These are phyloP conservation scores for Ganoderma multipileum DNA, from an alignment of 1,284 basidiomycete species.

Conservation along the genomic window DNA sequence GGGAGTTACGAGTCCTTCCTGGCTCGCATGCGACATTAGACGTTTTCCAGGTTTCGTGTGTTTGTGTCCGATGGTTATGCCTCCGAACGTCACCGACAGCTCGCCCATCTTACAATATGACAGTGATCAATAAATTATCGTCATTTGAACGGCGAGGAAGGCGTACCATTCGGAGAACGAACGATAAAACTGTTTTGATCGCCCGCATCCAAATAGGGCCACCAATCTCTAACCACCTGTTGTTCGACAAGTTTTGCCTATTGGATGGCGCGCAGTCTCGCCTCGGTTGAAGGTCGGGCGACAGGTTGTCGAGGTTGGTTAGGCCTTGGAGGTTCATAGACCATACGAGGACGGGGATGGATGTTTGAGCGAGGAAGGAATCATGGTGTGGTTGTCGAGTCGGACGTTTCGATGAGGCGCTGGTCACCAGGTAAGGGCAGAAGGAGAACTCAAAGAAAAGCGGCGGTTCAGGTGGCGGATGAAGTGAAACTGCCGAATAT, in stretches of 20 bases:
- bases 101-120: not conserved
- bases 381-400: slow-evolving; percentile 4
- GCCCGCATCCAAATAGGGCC: not conserved
- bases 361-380: slow-evolving; percentile 16
- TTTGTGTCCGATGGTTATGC: not conserved
- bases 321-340: slow-evolving; percentile 6
- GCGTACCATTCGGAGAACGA: not conserved
- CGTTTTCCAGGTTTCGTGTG: not conserved
- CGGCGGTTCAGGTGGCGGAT: not conserved
- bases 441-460: not conserved
- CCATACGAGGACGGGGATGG: slow-evolving; percentile 4
- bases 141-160: not conserved
- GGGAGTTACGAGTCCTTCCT: no score
- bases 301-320: not conserved
- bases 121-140: not conserved
- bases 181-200: not conserved
- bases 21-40: not conserved
- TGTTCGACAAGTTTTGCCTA: not conserved
- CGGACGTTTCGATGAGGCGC: not conserved
- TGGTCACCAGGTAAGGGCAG: not conserved
- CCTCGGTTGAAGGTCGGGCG: not conserved
- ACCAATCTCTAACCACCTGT: not conserved
- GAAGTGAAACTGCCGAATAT: not conserved
- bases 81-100: not conserved
- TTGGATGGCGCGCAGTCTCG: not conserved